Evolutionary conservation across 176 grass and related monocot genomes (phyloP).

Genomic region (Coix lacrymajobi): DNA sequence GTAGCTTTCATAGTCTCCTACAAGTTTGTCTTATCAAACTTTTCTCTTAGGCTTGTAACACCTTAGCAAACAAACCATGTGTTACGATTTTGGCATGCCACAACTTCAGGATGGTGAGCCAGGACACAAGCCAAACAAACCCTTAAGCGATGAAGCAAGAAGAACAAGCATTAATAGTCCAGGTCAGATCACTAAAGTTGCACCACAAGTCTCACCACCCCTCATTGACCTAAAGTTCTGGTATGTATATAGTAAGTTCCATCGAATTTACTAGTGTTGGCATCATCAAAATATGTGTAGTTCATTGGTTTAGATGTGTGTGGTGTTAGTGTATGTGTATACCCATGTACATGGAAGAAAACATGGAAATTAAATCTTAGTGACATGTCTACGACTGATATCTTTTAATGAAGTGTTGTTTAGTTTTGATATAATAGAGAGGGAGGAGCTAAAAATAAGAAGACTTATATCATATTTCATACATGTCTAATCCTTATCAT

Average conservation of each 20-base stretch:
- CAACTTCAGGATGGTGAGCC: not conserved
- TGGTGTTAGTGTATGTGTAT: not conserved
- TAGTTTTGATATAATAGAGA: not conserved
- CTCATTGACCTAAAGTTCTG: not conserved
- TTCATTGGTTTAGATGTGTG: not conserved
- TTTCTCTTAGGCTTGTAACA: not conserved
- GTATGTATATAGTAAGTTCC: not conserved
- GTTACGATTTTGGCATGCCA: not conserved
- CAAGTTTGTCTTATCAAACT: not conserved
- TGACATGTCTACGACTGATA: not conserved
- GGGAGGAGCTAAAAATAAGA: not conserved
- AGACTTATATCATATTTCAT: not conserved
- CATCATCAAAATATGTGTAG: not conserved
- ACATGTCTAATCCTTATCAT: not conserved
- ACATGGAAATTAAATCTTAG: not conserved
- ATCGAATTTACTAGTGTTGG: not conserved
- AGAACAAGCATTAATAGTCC: not conserved
- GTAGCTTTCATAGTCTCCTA: not conserved
- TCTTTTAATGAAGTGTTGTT: not conserved
- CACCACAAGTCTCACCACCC: not conserved
- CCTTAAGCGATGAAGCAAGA: not conserved
- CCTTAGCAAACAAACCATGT: not conserved
- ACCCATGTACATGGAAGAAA: not conserved
- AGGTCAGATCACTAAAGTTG: not conserved
- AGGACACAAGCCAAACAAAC: not conserved